Percentiles rank a stretch among this genome's conserved stretches.
phyloP scores from a whole-genome alignment of 306 rosid species.

The Dalbergia cultrata region DNA sequence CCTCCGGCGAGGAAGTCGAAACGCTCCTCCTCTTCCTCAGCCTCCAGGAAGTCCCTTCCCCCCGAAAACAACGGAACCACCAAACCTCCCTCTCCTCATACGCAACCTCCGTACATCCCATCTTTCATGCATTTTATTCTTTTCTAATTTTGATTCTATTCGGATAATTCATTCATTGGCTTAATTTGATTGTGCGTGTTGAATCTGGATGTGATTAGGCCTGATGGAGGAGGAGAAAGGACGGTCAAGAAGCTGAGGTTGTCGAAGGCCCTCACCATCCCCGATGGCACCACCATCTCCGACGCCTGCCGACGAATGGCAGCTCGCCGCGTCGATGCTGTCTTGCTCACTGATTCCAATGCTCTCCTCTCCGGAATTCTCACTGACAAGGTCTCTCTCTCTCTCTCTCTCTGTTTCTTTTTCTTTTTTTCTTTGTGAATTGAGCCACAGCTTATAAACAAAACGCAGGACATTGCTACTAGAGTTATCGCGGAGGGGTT shows the following conservation, averaged over 20 bases:
- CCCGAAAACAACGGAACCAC: slow-evolving; percentile 36
- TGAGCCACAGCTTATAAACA: slow-evolving; percentile 5
- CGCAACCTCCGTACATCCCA: slow-evolving; percentile 23
- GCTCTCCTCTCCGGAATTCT: slow-evolving; percentile 93
- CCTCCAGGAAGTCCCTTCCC: slow-evolving; percentile 11
- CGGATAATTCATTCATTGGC: background rate
- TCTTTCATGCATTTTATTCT: background rate
- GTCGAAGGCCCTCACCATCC: slow-evolving; percentile 90
- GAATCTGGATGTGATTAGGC: slow-evolving; percentile 43
- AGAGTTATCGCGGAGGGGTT: slow-evolving; percentile 92
- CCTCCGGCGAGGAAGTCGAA: slow-evolving; percentile 7
- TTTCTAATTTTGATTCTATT: background rate
- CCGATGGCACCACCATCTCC: slow-evolving; percentile 85
- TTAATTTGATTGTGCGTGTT: background rate
- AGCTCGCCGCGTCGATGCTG: slow-evolving; percentile 90
- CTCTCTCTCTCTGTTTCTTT: background rate
- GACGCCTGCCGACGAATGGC: slow-evolving; percentile 97
- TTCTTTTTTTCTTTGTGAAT: background rate
- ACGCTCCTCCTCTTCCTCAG: background rate
- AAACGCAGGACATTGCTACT: slow-evolving; percentile 68
- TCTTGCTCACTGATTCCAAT: slow-evolving; percentile 82
- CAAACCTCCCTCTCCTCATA: slow-evolving; percentile 67
- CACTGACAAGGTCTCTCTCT: slow-evolving; percentile 75
- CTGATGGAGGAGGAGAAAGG: slow-evolving; percentile 77
- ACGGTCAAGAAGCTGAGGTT: slow-evolving; percentile 91